Conservation (phyloP, 2,329 filamentous ascomycete genomes). For the Monilinia aucupariae region DNA sequence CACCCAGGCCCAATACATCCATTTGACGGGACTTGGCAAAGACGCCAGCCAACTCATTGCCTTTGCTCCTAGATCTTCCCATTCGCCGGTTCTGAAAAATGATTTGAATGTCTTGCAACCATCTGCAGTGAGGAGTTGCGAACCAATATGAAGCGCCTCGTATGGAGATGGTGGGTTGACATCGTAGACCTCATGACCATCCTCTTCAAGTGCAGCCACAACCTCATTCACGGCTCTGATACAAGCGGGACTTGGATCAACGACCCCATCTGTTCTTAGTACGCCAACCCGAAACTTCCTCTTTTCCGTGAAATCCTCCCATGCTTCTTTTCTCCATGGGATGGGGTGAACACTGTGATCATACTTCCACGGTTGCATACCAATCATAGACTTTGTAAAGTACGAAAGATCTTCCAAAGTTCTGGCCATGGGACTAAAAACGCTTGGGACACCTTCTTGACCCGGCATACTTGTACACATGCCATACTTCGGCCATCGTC, state of each 20-base stretch:
- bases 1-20: conserved; percentile 85
- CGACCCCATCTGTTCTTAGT: conserved; percentile 72
- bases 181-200: conserved; percentile 70
- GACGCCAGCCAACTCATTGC: conserved; percentile 71
- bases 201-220: conserved; percentile 59
- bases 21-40: conserved; percentile 69
- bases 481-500: conserved; percentile 82
- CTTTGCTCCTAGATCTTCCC: conserved; percentile 69
- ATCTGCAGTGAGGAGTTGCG: conserved; percentile 77
- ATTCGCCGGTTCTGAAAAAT: conserved; percentile 71
- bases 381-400: conserved; percentile 72
- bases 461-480: conserved; percentile 85
- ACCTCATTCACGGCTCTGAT: conserved; percentile 67
- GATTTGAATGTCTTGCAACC: conserved; percentile 75
- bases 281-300: conserved; percentile 67
- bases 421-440: conserved; percentile 88
- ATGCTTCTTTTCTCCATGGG: conserved; percentile 63
- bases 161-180: conserved; percentile 65
- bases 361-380: conserved; percentile 84
- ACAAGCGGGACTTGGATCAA: conserved; percentile 82
- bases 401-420: conserved; percentile 78
- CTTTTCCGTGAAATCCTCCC: conserved; percentile 54
- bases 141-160: conserved; percentile 69
- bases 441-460: conserved; percentile 81
- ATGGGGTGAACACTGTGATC: conserved; percentile 82